Conservation (phyloP, 441 rosid genomes). For the Gossypium trilobum region DNA sequence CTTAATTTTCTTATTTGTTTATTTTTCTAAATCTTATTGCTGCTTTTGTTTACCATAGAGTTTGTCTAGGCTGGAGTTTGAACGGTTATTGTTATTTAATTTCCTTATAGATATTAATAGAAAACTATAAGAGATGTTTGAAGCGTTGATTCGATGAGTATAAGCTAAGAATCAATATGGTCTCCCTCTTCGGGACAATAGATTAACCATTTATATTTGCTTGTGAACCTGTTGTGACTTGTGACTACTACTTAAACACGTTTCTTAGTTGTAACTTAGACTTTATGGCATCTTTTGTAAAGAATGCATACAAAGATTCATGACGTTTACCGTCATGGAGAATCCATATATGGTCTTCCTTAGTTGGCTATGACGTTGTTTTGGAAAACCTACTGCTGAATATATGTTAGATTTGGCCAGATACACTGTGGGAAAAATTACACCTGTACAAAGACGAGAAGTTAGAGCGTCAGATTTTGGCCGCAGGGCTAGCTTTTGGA, state of each 20-base stretch:
- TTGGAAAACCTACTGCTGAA: conserved; percentile 13
- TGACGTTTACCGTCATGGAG: conserved; percentile 2
- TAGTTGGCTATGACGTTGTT: conserved; percentile 5
- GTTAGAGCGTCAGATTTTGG: conserved; percentile 87
- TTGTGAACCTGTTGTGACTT: conserved; percentile 8
- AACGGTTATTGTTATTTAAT: not conserved
- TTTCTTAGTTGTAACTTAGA: not conserved
- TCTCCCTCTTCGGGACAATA: not conserved
- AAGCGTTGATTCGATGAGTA: not conserved
- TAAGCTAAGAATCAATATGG: not conserved
- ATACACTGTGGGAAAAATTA: conserved; percentile 93
- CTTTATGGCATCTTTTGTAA: not conserved
- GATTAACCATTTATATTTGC: not conserved
- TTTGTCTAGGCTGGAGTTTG: not conserved
- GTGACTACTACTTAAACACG: not conserved
- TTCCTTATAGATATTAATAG: not conserved
- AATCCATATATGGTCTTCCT: not conserved
- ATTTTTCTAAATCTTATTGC: not conserved
- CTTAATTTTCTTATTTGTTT: not conserved
- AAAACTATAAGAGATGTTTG: not conserved
- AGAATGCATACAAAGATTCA: conserved; percentile 10
- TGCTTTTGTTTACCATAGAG: not conserved
- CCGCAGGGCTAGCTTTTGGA: conserved; percentile 89
- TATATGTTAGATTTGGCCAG: conserved; percentile 34
- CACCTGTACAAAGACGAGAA: conserved; percentile 86